Evolutionary conservation across 164 flowering plant species (phyloP), one percentile per base, ranked within the genome.

Genomic region (Vitis cinerea): DNA sequence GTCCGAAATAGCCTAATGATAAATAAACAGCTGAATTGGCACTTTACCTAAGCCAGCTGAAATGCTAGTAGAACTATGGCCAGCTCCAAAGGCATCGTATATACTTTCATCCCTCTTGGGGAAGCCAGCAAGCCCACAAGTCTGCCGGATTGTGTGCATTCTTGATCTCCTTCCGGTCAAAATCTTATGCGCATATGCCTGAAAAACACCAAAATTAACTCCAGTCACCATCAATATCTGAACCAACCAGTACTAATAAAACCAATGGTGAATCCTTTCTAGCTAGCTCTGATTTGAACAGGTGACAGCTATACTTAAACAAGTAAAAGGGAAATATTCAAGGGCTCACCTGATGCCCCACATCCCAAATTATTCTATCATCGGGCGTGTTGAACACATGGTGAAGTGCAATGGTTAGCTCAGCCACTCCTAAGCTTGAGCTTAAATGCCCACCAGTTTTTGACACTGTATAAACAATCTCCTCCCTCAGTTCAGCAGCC

Each of bases 361-460:
- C 83, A 52, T 83, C 86, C 84, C 86, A 83, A 51, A 81, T 79
- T 66, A 85, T 77, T 63, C 77, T 85, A 59, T 85, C 88, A 15
- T 79, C 74, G 9, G 88, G 88, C 0, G 81, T 61, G 77, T 75
- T 69, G 75, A 85, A 85, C 0, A 85, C 88, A 70, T 81, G 79
- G 68, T 85, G 88, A 10, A 85, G 83, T 14, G 88, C 84, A n/a
- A 83, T 83, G 0, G 88, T 75, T 5, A 85, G 78, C 59, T 85
- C 88, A 9, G 75, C 71, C 23, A 81, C 86, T 2, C 88, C 88
- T 10, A 85, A 57, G 80, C 83, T 83, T 27, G 88, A 77, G 50
- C 88, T 78, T 31, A 83, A 61, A 60, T 85, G 88, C 1, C 88
- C 88, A 0, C 88, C 88, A 0, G 78, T 83, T 53, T 85, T 81